These are phyloP conservation scores for Xylariaceae sp. DNA, from an alignment of 2,329 filamentous ascomycete genomes.

Conservation along the genomic window DNA sequence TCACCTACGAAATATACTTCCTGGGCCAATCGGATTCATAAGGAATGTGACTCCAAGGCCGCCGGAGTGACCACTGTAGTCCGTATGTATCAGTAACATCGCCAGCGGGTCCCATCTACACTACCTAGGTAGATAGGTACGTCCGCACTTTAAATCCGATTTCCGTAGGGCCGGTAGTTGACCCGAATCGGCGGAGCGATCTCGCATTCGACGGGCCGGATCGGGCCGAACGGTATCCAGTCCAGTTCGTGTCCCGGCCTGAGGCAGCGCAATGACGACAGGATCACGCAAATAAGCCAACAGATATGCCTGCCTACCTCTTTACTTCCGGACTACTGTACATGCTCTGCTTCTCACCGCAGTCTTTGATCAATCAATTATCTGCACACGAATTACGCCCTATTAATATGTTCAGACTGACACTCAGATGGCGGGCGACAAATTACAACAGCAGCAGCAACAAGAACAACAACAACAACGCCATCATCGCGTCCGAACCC, in stretches of 20 bases:
- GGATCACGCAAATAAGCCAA: neutral
- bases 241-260: neutral
- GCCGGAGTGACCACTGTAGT: too few species aligned
- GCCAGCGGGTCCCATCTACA: too few species aligned
- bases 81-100: too few species aligned
- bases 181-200: too few species aligned
- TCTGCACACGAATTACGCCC: neutral
- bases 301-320: neutral
- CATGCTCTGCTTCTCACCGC: too few species aligned
- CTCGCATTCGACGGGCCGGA: neutral
- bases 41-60: too few species aligned
- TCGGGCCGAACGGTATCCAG: neutral
- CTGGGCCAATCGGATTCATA: too few species aligned
- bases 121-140: too few species aligned
- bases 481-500: constrained; percentile 7
- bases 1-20: too few species aligned
- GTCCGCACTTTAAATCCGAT: too few species aligned
- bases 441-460: neutral
- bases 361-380: neutral
- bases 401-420: neutral
- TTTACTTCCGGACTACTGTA: neutral
- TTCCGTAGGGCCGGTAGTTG: too few species aligned
- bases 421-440: constrained; percentile 10
- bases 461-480: neutral
- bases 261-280: neutral